Evolutionary conservation across 805 yeast species (phyloP).

Genomic region (Ogataea dorogensis): DNA sequence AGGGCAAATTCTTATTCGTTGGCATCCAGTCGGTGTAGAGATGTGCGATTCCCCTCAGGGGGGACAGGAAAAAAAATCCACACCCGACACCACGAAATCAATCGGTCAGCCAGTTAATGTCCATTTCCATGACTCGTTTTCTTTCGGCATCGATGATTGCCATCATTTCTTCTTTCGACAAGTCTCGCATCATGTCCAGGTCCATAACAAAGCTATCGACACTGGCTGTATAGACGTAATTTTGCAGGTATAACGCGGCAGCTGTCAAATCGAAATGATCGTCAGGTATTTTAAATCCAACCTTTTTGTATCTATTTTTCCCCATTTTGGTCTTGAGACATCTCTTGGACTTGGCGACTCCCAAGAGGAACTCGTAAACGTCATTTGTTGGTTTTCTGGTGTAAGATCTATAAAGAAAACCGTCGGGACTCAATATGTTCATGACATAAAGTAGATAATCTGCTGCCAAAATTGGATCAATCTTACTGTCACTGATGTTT

Average conservation of each 20-base stretch:
- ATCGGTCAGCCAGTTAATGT: slow-evolving; percentile 2
- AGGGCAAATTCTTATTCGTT: slow-evolving; percentile 26
- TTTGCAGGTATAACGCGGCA: slow-evolving; percentile 62
- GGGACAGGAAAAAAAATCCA: slow-evolving; percentile 1
- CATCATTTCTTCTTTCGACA: slow-evolving; percentile 6
- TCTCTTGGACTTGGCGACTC: slow-evolving; percentile 43
- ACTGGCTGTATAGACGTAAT: slow-evolving; percentile 59
- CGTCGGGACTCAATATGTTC: slow-evolving; percentile 58
- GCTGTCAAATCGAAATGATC: slow-evolving; percentile 35
- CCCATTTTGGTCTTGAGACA: slow-evolving; percentile 15
- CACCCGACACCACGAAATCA: slow-evolving; percentile 1
- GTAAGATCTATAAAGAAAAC: slow-evolving; percentile 44
- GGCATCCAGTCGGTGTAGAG: slow-evolving; percentile 12
- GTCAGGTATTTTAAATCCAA: neutral
- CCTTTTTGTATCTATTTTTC: neutral
- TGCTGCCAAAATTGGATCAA: slow-evolving; percentile 83
- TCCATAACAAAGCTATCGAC: slow-evolving; percentile 36
- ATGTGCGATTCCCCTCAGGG: slow-evolving; percentile 3
- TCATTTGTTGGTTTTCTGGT: slow-evolving; percentile 69
- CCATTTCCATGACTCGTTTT: slow-evolving; percentile 12
- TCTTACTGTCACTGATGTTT: slow-evolving; percentile 62
- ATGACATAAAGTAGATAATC: slow-evolving; percentile 76
- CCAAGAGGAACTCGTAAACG: slow-evolving; percentile 52
- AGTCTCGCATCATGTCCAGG: slow-evolving; percentile 11
- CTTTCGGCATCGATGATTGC: slow-evolving; percentile 14